Conservation (phyloP, 495 filamentous ascomycete genomes). For the Xylaria sp. region DNA sequence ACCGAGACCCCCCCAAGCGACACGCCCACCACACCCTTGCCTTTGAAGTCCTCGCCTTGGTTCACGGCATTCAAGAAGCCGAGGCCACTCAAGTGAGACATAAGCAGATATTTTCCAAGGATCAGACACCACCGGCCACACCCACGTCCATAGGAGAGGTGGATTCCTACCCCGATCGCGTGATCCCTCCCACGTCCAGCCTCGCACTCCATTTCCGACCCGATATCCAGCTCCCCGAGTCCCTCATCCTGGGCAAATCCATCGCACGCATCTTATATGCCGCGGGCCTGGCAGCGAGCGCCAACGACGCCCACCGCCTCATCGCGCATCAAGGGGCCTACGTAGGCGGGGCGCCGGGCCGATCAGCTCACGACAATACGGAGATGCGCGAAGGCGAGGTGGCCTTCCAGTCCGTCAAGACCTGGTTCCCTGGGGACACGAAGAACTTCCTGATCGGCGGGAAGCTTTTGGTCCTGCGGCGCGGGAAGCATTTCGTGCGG, state of each 20-base stretch:
- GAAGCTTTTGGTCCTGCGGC: slow-evolving; percentile 69
- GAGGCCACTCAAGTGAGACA: slow-evolving; percentile 64
- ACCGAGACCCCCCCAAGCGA: slow-evolving; percentile 68
- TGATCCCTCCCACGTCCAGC: neutral
- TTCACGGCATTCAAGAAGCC: slow-evolving; percentile 72
- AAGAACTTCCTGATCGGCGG: slow-evolving; percentile 68
- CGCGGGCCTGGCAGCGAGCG: slow-evolving; percentile 69
- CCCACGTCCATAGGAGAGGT: slow-evolving; percentile 9
- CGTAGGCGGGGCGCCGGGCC: slow-evolving; percentile 66
- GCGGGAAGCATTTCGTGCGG: slow-evolving; percentile 82
- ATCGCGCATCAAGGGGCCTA: slow-evolving; percentile 66
- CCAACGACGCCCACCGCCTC: slow-evolving; percentile 70
- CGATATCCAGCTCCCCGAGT: slow-evolving; percentile 70
- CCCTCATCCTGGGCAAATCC: slow-evolving; percentile 65
- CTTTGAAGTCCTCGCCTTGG: slow-evolving; percentile 75
- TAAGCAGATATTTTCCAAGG: slow-evolving; percentile 57
- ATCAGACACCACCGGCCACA: neutral
- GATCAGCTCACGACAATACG: slow-evolving; percentile 34
- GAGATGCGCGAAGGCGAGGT: slow-evolving; percentile 64
- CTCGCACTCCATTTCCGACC: slow-evolving; percentile 39
- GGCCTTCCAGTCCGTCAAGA: slow-evolving; percentile 66
- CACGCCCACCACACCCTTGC: slow-evolving; percentile 84
- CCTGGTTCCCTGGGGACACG: slow-evolving; percentile 64
- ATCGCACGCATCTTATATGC: slow-evolving; percentile 71
- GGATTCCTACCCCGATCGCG: slow-evolving; percentile 8